These are phyloP conservation scores for Picocystis sp. DNA, from an alignment of 163 green algal genomes.

Conservation along the genomic window DNA sequence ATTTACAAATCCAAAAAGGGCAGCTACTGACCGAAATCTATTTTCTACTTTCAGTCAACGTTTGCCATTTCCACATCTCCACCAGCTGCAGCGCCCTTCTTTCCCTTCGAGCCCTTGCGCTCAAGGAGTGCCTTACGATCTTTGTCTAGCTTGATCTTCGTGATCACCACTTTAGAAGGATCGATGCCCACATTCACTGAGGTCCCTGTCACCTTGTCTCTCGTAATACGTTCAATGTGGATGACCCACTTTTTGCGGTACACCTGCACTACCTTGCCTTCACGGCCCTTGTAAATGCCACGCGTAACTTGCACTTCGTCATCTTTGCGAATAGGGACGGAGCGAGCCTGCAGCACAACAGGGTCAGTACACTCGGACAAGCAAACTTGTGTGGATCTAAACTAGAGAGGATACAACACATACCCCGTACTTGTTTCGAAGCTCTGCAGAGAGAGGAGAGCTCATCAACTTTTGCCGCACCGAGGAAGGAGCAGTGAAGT, in stretches of 20 bases:
- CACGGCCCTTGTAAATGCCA: conserved; percentile 90
- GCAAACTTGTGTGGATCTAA: conserved; percentile 8
- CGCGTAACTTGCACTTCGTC: conserved; percentile 93
- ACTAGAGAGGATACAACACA: conserved; percentile 9
- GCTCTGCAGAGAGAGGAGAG: conserved; percentile 73
- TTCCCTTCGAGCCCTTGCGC: conserved; percentile 7
- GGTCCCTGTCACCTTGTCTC: conserved; percentile 93
- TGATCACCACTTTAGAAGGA: conserved; percentile 94
- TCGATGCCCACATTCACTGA: conserved; percentile 87
- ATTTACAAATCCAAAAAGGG: too few relatives aligned
- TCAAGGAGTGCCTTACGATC: conserved; percentile 35
- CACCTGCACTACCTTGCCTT: conserved; percentile 94
- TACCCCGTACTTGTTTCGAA: conserved; percentile 82
- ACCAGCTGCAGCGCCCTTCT: conserved; percentile 11
- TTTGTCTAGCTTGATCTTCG: conserved; percentile 97
- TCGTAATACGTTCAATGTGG: conserved; percentile 94
- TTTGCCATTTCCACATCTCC: too few relatives aligned
- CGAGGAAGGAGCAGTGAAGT: conserved; percentile 91
- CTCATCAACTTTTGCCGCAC: conserved; percentile 89
- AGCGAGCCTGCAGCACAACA: conserved; percentile 49
- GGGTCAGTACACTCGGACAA: not conserved
- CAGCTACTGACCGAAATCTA: too few relatives aligned
- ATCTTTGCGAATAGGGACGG: conserved; percentile 92
- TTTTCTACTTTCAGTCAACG: too few relatives aligned
- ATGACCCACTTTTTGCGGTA: conserved; percentile 99